Conservation (phyloP, 2,329 filamentous ascomycete genomes). For the Zymoseptoria crescenta region DNA sequence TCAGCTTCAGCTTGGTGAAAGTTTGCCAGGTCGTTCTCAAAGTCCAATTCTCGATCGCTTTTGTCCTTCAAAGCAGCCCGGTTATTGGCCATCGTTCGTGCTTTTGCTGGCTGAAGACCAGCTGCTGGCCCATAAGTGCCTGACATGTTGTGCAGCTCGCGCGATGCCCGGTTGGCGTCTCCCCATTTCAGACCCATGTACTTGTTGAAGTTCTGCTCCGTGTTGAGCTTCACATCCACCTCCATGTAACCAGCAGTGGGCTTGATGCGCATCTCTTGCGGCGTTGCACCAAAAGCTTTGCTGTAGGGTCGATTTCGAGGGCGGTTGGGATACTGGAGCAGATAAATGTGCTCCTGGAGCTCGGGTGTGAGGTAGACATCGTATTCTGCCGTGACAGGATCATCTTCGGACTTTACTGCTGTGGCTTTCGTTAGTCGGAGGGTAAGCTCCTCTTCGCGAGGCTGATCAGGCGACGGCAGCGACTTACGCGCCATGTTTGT, state of each 20-base stretch:
- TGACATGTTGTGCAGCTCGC: conserved; percentile 33
- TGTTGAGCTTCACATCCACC: conserved; percentile 79
- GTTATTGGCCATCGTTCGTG: conserved; percentile 13
- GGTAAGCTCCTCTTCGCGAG: conserved; percentile 5
- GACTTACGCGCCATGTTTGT: conserved; percentile 19
- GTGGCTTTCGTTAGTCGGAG: conserved; percentile 5
- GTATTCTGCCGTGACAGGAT: conserved; percentile 53
- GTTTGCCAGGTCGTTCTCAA: conserved; percentile 38
- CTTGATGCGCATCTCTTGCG: conserved; percentile 75
- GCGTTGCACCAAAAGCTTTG: conserved; percentile 47
- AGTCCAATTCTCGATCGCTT: conserved; percentile 34
- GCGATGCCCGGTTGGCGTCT: conserved; percentile 49
- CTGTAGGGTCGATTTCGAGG: conserved; percentile 56
- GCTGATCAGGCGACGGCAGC: conserved; percentile 6
- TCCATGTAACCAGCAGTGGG: conserved; percentile 75
- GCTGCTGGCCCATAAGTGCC: conserved; percentile 41
- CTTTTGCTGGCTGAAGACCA: conserved; percentile 32
- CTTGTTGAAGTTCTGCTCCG: conserved; percentile 68
- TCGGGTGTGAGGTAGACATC: conserved; percentile 79
- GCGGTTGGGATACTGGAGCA: conserved; percentile 86
- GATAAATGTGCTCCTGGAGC: conserved; percentile 47
- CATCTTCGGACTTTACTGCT: conserved; percentile 31
- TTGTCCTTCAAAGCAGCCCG: conserved; percentile 36
- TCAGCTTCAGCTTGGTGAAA: conserved; percentile 62
- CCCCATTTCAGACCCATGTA: conserved; percentile 78